Percentiles rank a stretch among this genome's conserved stretches.
These are phyloP conservation scores for Zoysia pacifica DNA, from an alignment of 176 grass and related monocot genomes.

Conservation along the genomic window DNA sequence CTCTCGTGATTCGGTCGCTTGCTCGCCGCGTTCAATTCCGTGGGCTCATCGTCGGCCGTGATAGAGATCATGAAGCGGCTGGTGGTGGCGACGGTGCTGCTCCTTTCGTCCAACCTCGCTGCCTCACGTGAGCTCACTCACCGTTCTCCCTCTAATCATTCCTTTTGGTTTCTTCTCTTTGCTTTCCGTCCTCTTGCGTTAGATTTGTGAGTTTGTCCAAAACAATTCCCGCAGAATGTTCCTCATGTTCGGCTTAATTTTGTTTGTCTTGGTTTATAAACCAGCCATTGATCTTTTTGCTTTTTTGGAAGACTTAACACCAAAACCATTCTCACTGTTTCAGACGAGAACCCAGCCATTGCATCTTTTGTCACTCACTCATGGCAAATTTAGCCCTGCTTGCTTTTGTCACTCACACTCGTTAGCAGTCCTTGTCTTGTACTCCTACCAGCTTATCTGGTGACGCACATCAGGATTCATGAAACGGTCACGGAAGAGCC, in stretches of 20 bases:
- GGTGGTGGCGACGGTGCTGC: slow-evolving; percentile 38
- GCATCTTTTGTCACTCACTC: not conserved
- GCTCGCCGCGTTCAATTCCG: not conserved
- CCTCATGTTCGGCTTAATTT: not conserved
- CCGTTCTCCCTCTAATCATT: slow-evolving; percentile 33
- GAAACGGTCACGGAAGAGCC: slow-evolving; percentile 16
- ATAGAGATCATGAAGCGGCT: slow-evolving; percentile 25
- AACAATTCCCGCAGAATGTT: not conserved
- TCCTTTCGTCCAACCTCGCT: slow-evolving; percentile 50
- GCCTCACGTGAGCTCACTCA: slow-evolving; percentile 56
- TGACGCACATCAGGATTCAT: slow-evolving; percentile 6
- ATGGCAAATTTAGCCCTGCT: not conserved
- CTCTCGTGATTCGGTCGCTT: not conserved
- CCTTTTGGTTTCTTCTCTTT: not conserved
- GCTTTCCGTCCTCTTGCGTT: not conserved
- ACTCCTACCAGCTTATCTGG: not conserved
- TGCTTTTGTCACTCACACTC: slow-evolving; percentile 19
- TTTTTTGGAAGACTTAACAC: not conserved
- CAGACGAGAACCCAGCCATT: not conserved
- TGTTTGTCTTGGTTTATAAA: not conserved
- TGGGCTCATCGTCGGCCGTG: not conserved
- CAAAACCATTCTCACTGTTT: not conserved
- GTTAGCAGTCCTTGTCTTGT: not conserved
- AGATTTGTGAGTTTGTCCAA: not conserved
- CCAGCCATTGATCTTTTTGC: not conserved